Conservation (phyloP, 164 flowering plant species). For the Paratinospora sagittata region DNA sequence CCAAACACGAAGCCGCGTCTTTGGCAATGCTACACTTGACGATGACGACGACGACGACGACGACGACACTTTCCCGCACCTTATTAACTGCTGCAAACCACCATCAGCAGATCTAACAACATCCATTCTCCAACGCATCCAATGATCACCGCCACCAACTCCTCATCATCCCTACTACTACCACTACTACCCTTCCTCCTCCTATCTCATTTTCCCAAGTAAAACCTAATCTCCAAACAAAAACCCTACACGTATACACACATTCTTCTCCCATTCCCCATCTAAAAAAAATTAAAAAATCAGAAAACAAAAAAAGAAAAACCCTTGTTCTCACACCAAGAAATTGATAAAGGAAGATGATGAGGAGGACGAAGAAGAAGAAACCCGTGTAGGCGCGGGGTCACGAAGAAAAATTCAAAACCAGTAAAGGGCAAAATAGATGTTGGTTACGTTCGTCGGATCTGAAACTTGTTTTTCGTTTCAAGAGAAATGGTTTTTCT, state of each 20-base stretch:
- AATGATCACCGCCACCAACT: not conserved
- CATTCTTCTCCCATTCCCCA: too few species aligned
- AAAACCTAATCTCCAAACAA: too few species aligned
- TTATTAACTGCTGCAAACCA: slow-evolving; percentile 24
- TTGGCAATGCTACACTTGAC: slow-evolving; percentile 25
- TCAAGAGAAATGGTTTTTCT: too few species aligned
- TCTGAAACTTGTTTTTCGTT: too few species aligned
- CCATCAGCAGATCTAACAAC: slow-evolving; percentile 16
- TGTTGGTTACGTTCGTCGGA: too few species aligned
- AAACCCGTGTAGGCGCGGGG: not conserved
- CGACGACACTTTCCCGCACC: slow-evolving; percentile 28
- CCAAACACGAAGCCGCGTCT: slow-evolving; percentile 72
- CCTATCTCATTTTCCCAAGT: not conserved
- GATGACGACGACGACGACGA: not conserved
- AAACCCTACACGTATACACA: too few species aligned
- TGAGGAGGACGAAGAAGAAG: not conserved
- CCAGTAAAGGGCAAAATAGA: too few species aligned
- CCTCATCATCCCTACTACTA: not conserved
- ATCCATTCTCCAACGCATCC: slow-evolving; percentile 29
- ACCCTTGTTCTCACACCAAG: not conserved
- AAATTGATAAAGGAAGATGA: not conserved
- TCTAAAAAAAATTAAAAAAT: too few species aligned
- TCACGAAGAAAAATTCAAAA: not conserved
- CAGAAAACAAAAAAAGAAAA: too few species aligned
- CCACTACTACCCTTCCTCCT: not conserved